Evolutionary conservation across 345 rosid species (phyloP).

Genomic region (Barbarea vulgaris): DNA sequence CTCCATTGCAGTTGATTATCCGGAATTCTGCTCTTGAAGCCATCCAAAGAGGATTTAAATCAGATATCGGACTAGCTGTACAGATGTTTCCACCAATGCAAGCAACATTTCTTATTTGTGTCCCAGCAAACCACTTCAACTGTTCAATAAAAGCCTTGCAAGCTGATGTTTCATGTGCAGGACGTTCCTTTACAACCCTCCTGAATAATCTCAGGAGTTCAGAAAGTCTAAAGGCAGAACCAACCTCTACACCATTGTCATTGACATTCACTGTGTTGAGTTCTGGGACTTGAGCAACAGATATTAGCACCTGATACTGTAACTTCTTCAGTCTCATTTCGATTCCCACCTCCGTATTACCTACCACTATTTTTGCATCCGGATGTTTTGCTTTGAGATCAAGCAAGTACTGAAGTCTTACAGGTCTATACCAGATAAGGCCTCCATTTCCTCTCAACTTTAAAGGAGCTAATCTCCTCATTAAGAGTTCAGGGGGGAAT

Average conservation of each 20-base stretch:
- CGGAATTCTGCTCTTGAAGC: constrained; percentile 76
- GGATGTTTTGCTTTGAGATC: constrained; percentile 66
- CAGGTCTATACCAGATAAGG: constrained; percentile 78
- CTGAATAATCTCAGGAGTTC: constrained; percentile 66
- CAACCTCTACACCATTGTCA: constrained; percentile 83
- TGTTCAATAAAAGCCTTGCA: constrained; percentile 88
- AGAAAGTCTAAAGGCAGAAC: constrained; percentile 76
- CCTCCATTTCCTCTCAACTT: constrained; percentile 72
- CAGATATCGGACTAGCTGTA: constrained; percentile 98
- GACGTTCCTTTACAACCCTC: constrained; percentile 55
- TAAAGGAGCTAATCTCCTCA: constrained; percentile 64
- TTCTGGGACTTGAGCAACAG: constrained; percentile 72
- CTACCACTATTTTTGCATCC: constrained; percentile 74
- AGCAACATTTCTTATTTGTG: constrained; percentile 91
- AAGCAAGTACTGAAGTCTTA: constrained; percentile 62
- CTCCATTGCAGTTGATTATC: constrained; percentile 60
- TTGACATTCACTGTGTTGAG: constrained; percentile 62
- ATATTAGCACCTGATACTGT: constrained; percentile 70
- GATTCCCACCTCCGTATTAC: constrained; percentile 90
- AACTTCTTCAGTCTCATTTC: constrained; percentile 90
- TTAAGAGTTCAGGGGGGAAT: constrained; percentile 78
- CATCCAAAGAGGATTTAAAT: constrained; percentile 98
- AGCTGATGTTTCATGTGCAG: constrained; percentile 68
- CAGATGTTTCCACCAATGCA: constrained; percentile 91
- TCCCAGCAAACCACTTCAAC: constrained; percentile 95